Evolutionary conservation across 2,329 filamentous ascomycete genomes (phyloP).

Genomic region (Macrophomina tecta): DNA sequence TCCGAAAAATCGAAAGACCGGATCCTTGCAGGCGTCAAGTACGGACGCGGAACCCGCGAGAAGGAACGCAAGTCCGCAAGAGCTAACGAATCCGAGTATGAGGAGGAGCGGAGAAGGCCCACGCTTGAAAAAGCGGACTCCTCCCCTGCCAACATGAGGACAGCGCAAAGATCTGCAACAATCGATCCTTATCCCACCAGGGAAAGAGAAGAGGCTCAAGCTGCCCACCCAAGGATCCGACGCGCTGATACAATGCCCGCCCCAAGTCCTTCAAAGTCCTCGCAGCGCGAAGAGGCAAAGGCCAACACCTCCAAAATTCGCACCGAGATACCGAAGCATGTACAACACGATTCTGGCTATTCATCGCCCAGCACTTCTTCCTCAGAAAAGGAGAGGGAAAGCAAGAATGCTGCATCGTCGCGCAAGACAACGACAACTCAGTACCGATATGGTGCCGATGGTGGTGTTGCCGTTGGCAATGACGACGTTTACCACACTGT

Average conservation of each 20-base stretch:
- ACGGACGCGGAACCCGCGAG: slow-evolving; percentile 29
- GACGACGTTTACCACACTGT: slow-evolving; percentile 39
- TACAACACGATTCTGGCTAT: slow-evolving; percentile 34
- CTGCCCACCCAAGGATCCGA: slow-evolving; percentile 43
- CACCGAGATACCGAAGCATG: slow-evolving; percentile 32
- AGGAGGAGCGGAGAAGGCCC: slow-evolving; percentile 37
- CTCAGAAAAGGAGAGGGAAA: slow-evolving; percentile 34
- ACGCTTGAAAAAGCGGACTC: slow-evolving; percentile 47
- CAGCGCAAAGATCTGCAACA: slow-evolving; percentile 41
- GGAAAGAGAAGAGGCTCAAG: slow-evolving; percentile 31
- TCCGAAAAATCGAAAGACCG: slow-evolving; percentile 18
- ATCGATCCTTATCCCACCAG: slow-evolving; percentile 35
- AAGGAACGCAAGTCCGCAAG: slow-evolving; percentile 38
- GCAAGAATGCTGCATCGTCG: slow-evolving; percentile 35
- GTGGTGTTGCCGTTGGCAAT: slow-evolving; percentile 25
- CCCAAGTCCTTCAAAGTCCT: slow-evolving; percentile 34
- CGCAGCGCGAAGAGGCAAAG: slow-evolving; percentile 36
- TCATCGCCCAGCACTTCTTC: slow-evolving; percentile 37
- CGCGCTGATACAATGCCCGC: slow-evolving; percentile 53
- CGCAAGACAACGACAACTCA: slow-evolving; percentile 34
- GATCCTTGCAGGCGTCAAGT: slow-evolving; percentile 13
- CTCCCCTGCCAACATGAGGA: slow-evolving; percentile 43
- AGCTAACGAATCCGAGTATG: slow-evolving; percentile 39
- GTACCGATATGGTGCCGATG: slow-evolving; percentile 40
- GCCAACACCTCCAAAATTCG: slow-evolving; percentile 39